Base-by-base conservation (phyloP, 2,329 filamentous ascomycete genomes). In the Juglanconis sp. region DNA sequence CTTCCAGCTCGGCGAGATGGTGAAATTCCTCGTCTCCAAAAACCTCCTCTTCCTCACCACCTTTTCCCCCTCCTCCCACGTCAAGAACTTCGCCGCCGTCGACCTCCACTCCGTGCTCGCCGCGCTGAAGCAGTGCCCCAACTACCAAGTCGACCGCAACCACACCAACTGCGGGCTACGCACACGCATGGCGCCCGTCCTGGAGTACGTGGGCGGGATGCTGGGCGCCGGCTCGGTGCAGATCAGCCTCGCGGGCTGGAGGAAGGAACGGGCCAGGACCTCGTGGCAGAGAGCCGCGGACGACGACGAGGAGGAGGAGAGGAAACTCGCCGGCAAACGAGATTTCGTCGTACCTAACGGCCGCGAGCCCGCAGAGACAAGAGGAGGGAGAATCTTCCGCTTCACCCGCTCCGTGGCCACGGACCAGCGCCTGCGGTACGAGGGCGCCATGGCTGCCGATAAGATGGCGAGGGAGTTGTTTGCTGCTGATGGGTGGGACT, bases 1-100 rank as follows among this genome's bases (percentile, higher is more conserved):
- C 2, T 93, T 89, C 68, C 90, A 93, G 72, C 81, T 93, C 1
- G 90, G 89, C 30, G 88, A 92, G 73, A 90, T 90, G 80, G 74
- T 91, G 64, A 86, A 86, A 65, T 92, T 92, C 72, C 82, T 92
- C 40, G 75, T 79, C 13, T 80, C 81, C 65, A 85, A 85, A 65
- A 79, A 82, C 34, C 82, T 90, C 0, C 68, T 91, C 4, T 82
- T 80, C 42, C 73, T 91, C 1, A 76, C 81, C 6, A 81, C 86
- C 68, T 85, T 84, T 0, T 67, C 71, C 2, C 81, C 81, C 0
- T 67, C 70, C 2, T 81, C 81, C 1, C 68, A 81, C 5, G 69
- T 82, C 6, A 77, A 75, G 3, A 78, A 82, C 61, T 74, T 75
- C 4, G 85, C 87, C 31, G 75, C 78, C 35, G 79, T 86, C n/a